Evolutionary conservation across 805 yeast genomes (phyloP), one percentile per base, ranked within the genome.

Genomic region (Myxozyma lipomycoides): DNA sequence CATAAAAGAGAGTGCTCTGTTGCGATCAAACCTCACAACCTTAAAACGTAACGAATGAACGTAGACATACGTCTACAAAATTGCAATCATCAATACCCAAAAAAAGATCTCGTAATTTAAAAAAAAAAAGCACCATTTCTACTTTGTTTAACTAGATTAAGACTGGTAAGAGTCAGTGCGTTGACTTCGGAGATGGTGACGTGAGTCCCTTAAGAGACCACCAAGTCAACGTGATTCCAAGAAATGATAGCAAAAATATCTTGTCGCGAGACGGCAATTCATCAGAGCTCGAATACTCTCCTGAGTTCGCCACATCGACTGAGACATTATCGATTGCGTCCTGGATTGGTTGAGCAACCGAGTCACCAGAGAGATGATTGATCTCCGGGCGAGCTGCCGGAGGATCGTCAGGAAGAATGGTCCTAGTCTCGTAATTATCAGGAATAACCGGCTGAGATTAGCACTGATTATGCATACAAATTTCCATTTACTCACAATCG

Each of bases 191-290:
- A n/a, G 50, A 21, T 9, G 32, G 41, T 22, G 47, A 18, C 22
- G 24, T 28, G 18, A 67, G 44, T 7, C 58, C 53, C 38, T 35
- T 35, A 7, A 35, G 18, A 35, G 38, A 35, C 70, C 71, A 68
- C 72, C 73, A 69, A 6, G 63, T 68, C 0, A 64, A 64, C 7
- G 70, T 63, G 9, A 58, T 65, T 3, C 62, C 70, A 1, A 62
- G 61, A 34, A 70, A 53, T 1, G 63, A 64, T 7, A 61, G 52
- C 23, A 70, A 57, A 45, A 67, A 56, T 15, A 62, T 43, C 61
- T 65, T 67, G 52, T 70, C 74, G 18, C 62, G 59, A 5, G 60
- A 35, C 10, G 62, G 53, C 36, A 68, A 24, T 28, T 58, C 51
- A 15, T 43, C 46, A 18, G 39, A 34, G 9, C 36, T 32, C 17